These are phyloP conservation scores for Rhodofomes roseus DNA, from an alignment of 1,284 basidiomycete species.

Conservation along the genomic window DNA sequence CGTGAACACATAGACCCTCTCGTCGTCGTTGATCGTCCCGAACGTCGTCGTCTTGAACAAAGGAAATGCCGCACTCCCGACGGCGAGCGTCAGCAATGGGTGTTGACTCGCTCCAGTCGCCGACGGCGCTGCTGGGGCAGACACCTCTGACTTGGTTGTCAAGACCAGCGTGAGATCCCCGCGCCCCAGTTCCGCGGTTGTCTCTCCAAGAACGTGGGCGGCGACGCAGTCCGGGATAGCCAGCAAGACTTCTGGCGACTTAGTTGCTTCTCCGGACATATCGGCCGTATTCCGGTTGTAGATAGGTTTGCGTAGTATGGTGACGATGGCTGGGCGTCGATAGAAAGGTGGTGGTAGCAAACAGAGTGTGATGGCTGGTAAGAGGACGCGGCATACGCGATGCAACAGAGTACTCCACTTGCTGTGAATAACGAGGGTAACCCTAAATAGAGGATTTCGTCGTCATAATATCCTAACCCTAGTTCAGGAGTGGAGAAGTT, in stretches of 20 bases:
- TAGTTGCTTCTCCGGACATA: conserved; percentile 4
- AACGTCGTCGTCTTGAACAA: conserved; percentile 22
- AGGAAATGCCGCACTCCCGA: conserved; percentile 26
- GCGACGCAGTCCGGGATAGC: conserved; percentile 22
- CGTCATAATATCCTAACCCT: conserved; percentile 12
- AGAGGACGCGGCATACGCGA: neutral
- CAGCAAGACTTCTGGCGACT: conserved; percentile 12
- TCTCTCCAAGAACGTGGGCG: conserved; percentile 23
- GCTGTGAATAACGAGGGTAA: neutral
- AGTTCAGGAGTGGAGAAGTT: neutral
- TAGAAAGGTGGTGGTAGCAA: neutral
- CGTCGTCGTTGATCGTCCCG: conserved; percentile 25
- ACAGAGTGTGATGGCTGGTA: neutral
- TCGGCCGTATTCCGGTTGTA: neutral
- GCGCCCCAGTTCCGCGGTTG: conserved; percentile 18
- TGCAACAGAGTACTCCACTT: neutral
- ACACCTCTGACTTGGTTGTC: conserved; percentile 1
- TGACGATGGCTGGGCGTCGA: neutral
- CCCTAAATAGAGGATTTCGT: conserved; percentile 8
- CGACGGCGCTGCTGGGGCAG: neutral
- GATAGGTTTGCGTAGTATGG: neutral
- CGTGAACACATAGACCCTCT: conserved; percentile 24
- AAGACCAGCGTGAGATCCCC: conserved; percentile 21
- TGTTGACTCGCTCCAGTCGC: neutral
- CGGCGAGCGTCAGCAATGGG: conserved; percentile 18